Evolutionary conservation across 2,329 filamentous ascomycete genomes (phyloP).

Genomic region (Emmonsiellopsis sp.): DNA sequence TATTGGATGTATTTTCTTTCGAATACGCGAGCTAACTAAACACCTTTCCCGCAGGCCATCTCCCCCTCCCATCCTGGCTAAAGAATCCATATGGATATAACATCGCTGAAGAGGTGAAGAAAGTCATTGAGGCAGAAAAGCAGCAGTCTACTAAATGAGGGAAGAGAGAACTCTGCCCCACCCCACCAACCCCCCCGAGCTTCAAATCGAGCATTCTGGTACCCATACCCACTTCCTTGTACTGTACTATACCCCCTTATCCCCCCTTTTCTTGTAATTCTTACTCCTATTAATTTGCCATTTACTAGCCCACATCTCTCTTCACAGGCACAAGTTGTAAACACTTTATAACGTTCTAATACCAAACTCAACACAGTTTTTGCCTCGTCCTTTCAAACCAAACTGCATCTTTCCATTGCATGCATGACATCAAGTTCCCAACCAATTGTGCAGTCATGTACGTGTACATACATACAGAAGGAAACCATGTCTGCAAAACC

Average conservation of each 20-base stretch:
- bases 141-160: background rate
- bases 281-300: background rate
- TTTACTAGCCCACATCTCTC: background rate
- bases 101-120: conserved; percentile 11
- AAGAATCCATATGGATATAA: conserved; percentile 8
- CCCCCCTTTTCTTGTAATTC: background rate
- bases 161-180: background rate
- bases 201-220: background rate
- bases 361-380: too few species aligned
- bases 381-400: too few species aligned
- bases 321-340: background rate
- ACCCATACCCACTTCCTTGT: background rate
- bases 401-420: too few species aligned
- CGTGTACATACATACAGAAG: too few species aligned
- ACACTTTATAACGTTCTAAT: background rate
- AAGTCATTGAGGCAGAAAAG: conserved; percentile 3
- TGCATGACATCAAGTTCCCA: too few species aligned
- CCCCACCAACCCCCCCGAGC: too few species aligned
- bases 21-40: background rate
- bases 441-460: too few species aligned
- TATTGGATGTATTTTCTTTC: background rate
- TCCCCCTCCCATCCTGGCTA: conserved; percentile 10
- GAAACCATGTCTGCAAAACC: too few species aligned
- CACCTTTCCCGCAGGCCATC: conserved; percentile 3
- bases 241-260: background rate